Evolutionary conservation across 768 basidiomycete genomes (phyloP), one percentile per base, ranked within the genome.

Genomic region (Tephrocybe rancida): DNA sequence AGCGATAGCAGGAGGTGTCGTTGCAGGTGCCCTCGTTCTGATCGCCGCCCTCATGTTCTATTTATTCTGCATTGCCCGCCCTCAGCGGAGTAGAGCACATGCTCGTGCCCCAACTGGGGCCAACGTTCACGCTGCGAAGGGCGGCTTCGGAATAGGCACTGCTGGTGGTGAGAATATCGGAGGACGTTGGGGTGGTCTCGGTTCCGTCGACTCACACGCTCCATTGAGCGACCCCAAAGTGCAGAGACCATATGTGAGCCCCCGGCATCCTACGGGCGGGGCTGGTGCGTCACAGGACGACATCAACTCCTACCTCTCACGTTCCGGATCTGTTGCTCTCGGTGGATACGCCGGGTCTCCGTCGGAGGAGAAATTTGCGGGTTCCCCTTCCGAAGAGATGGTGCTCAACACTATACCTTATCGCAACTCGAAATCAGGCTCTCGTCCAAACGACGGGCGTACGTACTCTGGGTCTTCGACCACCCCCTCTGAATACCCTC

Each of bases 1-100:
- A 0, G 71, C 73, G 7, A 79, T 87, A 24, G 77, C 74, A 5
- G 87, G 85, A 1, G 77, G 78, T 22, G 74, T 80, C 18, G 57
- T 86, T 3, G 85, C 81, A 4, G 80, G 73, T 2, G 60, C 74
- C 2, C 76, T 66, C 13, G 49, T 82, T 27, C 38, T 73, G 7
- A 59, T 68, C 25, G 58, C 56, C 4, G 56, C 77, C 19, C 60
- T 71, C 14, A 61, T 69, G 6, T 47, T 74, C 50, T 69, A 72
- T 54, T 52, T 73, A 30, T 71, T 66, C 30, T 56, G 75, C 45
- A 21, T 58, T 10, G 29, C 42, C 11, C 46, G 54, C n/a, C 35
- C 24, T 29, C 24, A 37, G 30, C 58, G 58, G 37, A 24, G 22
- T 18, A 48, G 47, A 18, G 26, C 38, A 19, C 50, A 44, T 13